Base-by-base conservation (phyloP, 192 early-diverging fungal species). In the Chytriomyces hyalinus region DNA sequence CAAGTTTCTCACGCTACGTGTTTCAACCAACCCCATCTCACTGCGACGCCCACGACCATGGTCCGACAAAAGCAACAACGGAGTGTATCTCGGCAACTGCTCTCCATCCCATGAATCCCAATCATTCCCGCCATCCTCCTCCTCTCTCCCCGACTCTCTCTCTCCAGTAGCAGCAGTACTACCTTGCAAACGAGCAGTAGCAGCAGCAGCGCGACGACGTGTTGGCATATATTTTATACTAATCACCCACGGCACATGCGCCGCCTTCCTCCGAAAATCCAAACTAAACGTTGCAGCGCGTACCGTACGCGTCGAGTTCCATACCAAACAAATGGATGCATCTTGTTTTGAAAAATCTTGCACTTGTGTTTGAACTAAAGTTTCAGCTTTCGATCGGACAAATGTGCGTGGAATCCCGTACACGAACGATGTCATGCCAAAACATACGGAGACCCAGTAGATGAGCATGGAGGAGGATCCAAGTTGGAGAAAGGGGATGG, bases 171-270 rank as follows among this genome's bases (percentile, higher is more conserved):
- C 57, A 59, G 20, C 57, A 26, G 24, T 0, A 59, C 20, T 20
- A 15, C 57, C 15, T 6, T 20, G 57, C 15, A 59, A 15, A 59
- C 57, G 17, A 59, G 20, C 57, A 59, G 57, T 5, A 59, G 7
- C 20, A 59, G 20, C 57, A 59, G 57, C 15, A 59, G 7, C 20
- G 15, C 57, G 17, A 59, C 15, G 57, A 59, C 15, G 5, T n/a
- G 5, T 59, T 59, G 63, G 13, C 63, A 65, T 3, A 65, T 26
- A 65, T 13, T 59, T 59, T 4, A 71, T 28, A 11, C 24, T 51
- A 71, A 71, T 71, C 48, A 17, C 11, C 70, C 70, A 71, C 51
- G 70, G 70, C 10, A 71, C 70, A 11, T 36, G 48, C 22, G 51
- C 70, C 2, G 8, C 43, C 10, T 51, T n/a, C 17, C 20, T 36